Evolutionary conservation across 495 filamentous ascomycete species (phyloP).

Genomic region (Penicillium taxi): DNA sequence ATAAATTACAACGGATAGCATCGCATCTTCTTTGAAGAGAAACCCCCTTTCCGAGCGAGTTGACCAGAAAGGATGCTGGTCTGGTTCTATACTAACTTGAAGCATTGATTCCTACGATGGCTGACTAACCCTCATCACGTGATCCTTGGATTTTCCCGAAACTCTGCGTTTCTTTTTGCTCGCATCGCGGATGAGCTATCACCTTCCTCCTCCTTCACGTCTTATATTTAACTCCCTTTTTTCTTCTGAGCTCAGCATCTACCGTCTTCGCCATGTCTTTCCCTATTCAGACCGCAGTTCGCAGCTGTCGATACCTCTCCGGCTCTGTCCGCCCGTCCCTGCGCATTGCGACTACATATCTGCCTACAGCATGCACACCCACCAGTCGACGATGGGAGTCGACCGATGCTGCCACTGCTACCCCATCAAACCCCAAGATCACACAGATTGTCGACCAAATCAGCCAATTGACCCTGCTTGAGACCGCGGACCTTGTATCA

Average conservation of each 20-base stretch:
- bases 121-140: slow-evolving; percentile 32
- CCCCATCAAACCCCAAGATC: slow-evolving; percentile 74
- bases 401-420: slow-evolving; percentile 49
- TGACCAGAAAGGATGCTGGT: too few relatives aligned
- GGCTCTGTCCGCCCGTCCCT: slow-evolving; percentile 39
- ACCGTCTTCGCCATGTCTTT: slow-evolving; percentile 32
- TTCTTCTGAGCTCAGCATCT: slow-evolving; percentile 1
- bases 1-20: too few relatives aligned
- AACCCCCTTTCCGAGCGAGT: too few relatives aligned
- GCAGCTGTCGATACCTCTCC: slow-evolving; percentile 40
- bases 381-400: slow-evolving; percentile 41
- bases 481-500: slow-evolving; percentile 91
- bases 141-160: slow-evolving; percentile 35
- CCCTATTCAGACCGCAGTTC: slow-evolving; percentile 35
- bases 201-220: slow-evolving; percentile 7
- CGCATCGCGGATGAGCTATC: slow-evolving; percentile 15
- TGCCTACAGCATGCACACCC: slow-evolving; percentile 32
- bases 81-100: too few relatives aligned
- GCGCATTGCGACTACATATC: slow-evolving; percentile 39
- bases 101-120: too few relatives aligned
- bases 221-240: slow-evolving; percentile 8
- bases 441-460: slow-evolving; percentile 92
- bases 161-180: slow-evolving; percentile 15
- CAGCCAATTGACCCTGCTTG: slow-evolving; percentile 90
- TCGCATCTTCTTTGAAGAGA: too few relatives aligned